Base-by-base conservation (phyloP, 441 rosid genomes). In the Raphanus hybrid region DNA sequence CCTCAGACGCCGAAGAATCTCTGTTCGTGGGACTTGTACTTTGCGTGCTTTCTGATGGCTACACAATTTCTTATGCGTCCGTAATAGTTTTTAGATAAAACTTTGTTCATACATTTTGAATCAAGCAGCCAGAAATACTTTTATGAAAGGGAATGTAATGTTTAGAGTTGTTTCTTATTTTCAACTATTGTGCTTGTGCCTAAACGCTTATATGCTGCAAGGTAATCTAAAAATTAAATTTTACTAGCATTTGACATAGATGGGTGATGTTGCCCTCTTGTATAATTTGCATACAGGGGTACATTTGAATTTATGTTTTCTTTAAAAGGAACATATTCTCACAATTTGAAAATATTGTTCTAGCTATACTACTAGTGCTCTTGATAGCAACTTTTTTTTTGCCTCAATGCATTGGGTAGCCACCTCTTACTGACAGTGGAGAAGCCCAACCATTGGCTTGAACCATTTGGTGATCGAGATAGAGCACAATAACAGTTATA, bases 401-500 rank as follows among this genome's bases (percentile, higher is more conserved):
- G 15, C 11, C 3, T 48, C 23, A 75, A 18, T 75, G 61, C 80
- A 80, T 67, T 27, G 74, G 48, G 67, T 71, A 57, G 2, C 81
- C 83, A 23, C 80, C 83, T 76, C 69, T 76, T 8, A 76, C 2
- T 8, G 80, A 80, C n/a, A 76, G 58, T 2, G 74, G 78, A 55
- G 71, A 45, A 55, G 48, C 69, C 63, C 59, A 69, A 7, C 23
- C 66, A 71, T 71, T 70, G 9, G 76, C 50, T 58, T 41, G 61
- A 35, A 64, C 63, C 68, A 32, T 2, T 50, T 71, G 66, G 32
- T 68, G 76, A 34, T 86, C 83, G 2, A 87, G 76, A 74, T 81
- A 86, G 35, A 86, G 72, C 6, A 89, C 88, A 14, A 80, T 29
- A 35, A 83, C 87, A 0, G 87, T 77, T 15, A 89, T 86, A 67